phyloP scores from a whole-genome alignment of 352 stramenopile genomes.

The Globisporangium echinulatum region DNA sequence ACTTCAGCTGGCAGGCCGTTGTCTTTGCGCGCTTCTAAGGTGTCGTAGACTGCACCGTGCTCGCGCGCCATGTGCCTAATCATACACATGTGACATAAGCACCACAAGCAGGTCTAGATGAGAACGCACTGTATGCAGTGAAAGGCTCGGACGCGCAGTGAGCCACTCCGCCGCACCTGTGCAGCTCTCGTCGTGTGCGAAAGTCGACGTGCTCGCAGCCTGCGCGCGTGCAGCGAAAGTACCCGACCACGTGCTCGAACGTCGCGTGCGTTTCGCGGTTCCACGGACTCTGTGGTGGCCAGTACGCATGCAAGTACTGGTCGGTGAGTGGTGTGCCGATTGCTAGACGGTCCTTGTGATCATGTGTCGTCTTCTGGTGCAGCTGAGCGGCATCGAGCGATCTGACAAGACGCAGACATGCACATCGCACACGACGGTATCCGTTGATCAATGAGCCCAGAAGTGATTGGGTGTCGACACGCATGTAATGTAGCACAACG shows the following conservation, averaged over 20 bases:
- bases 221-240: constrained; percentile 29
- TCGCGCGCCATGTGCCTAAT: constrained; percentile 2
- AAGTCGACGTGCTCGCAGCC: constrained; percentile 35
- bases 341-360: constrained; percentile 32
- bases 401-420: constrained; percentile 7
- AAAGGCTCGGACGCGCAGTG: too few species aligned
- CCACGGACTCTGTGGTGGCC: constrained; percentile 42
- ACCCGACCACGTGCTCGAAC: constrained; percentile 31
- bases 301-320: constrained; percentile 58
- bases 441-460: background rate
- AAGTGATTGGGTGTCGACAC: too few species aligned
- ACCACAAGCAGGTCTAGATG: background rate
- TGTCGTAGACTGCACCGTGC: background rate
- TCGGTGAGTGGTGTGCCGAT: constrained; percentile 31
- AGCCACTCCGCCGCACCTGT: constrained; percentile 11
- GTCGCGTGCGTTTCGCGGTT: constrained; percentile 21
- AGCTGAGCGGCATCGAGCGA: constrained; percentile 42
- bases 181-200: constrained; percentile 32
- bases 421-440: background rate
- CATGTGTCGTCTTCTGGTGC: constrained; percentile 36
- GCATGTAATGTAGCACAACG: background rate
- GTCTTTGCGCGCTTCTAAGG: background rate
- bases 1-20: background rate
- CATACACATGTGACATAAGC: background rate
- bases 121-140: background rate